Evolutionary conservation across 2,329 filamentous ascomycete genomes (phyloP).

Genomic region (Lasiodiplodia sp.): DNA sequence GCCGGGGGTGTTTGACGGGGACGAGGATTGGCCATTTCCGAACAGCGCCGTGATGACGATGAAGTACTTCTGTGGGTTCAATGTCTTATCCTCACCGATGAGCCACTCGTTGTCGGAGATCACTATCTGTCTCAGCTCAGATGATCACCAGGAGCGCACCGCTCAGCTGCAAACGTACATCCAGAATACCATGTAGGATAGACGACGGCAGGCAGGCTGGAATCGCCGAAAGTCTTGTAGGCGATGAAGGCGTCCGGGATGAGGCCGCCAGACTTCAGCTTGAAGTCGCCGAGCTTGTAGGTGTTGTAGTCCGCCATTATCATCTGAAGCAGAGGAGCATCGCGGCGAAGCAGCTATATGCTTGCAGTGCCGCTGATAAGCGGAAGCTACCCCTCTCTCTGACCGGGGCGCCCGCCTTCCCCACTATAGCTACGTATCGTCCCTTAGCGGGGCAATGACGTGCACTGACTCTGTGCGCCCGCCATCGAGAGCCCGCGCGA

Average conservation of each 20-base stretch:
- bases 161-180: constrained; percentile 46
- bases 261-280: constrained; percentile 68
- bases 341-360: neutral
- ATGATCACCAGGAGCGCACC: constrained; percentile 8
- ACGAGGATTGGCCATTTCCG: constrained; percentile 72
- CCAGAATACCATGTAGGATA: constrained; percentile 82
- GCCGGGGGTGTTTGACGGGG: constrained; percentile 67
- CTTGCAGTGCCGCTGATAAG: constrained; percentile 7
- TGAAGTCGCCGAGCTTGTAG: constrained; percentile 70
- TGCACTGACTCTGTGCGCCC: constrained; percentile 17
- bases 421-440: neutral
- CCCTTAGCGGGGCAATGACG: constrained; percentile 11
- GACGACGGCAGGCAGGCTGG: constrained; percentile 69
- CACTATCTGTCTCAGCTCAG: constrained; percentile 41
- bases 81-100: constrained; percentile 68
- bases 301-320: constrained; percentile 51
- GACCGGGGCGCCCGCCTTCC: neutral
- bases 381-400: constrained; percentile 8
- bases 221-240: constrained; percentile 77
- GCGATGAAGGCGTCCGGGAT: constrained; percentile 73
- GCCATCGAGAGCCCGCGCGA: neutral
- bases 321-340: neutral
- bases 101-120: constrained; percentile 80
- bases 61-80: constrained; percentile 71
- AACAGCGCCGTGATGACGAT: constrained; percentile 74